Conservation (phyloP, 441 rosid species). For the Bocquillonia castaneifolia region DNA sequence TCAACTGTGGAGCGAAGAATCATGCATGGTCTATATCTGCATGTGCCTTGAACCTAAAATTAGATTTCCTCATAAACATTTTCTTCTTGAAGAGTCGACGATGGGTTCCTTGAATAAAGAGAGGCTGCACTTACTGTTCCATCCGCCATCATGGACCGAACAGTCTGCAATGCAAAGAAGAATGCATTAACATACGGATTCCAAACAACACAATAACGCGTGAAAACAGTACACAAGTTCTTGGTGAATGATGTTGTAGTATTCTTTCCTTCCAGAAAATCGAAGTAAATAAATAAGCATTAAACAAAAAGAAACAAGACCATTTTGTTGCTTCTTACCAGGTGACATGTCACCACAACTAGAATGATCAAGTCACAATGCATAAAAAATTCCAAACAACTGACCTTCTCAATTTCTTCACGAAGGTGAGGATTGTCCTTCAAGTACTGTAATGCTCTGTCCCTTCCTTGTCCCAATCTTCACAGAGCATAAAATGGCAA, state of each 20-base stretch:
- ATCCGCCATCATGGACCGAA: conserved; percentile 52
- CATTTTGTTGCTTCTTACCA: neutral
- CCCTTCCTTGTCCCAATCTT: conserved; percentile 96
- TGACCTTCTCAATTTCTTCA: conserved; percentile 79
- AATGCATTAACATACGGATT: neutral
- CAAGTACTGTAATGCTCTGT: conserved; percentile 71
- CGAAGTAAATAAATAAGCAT: neutral
- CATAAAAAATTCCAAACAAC: conserved; percentile 7
- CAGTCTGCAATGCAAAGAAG: conserved; percentile 40
- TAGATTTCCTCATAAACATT: conserved; percentile 43
- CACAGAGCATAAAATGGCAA: conserved; percentile 18
- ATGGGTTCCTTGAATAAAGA: conserved; percentile 32
- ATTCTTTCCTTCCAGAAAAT: neutral
- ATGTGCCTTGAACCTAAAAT: conserved; percentile 4
- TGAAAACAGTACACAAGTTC: neutral
- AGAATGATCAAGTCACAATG: neutral
- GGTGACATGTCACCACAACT: neutral
- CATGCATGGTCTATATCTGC: neutral
- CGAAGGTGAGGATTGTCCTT: conserved; percentile 58
- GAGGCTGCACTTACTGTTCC: conserved; percentile 44
- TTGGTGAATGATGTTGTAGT: neutral
- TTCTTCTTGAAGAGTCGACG: conserved; percentile 38
- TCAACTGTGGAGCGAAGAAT: neutral
- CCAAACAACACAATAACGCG: neutral
- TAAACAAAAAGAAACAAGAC: neutral